Conservation (phyloP, 805 yeast genomes). For the Candida pseudofarinosa region DNA sequence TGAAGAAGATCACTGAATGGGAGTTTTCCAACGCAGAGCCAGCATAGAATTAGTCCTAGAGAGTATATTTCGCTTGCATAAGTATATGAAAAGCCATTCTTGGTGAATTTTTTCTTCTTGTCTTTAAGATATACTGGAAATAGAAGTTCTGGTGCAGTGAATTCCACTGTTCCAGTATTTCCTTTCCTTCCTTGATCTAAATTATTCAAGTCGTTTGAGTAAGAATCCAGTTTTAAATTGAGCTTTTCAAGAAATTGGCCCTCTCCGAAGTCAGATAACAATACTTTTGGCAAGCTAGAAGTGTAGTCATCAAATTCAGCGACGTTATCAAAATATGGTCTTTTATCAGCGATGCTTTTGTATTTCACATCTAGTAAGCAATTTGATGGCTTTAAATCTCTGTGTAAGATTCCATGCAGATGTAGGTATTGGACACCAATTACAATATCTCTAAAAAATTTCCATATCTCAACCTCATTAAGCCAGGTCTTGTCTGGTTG, state of each 20-base stretch:
- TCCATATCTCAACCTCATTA: slow-evolving; percentile 57
- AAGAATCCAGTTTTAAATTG: slow-evolving; percentile 2
- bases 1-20: slow-evolving; percentile 44
- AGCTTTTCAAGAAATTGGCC: slow-evolving; percentile 66
- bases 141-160: slow-evolving; percentile 81
- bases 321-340: background rate
- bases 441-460: slow-evolving; percentile 63
- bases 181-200: slow-evolving; percentile 58
- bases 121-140: slow-evolving; percentile 18
- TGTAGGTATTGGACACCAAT: slow-evolving; percentile 73
- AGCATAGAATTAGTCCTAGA: slow-evolving; percentile 77
- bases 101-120: slow-evolving; percentile 28
- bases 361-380: slow-evolving; percentile 54
- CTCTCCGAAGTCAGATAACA: slow-evolving; percentile 89
- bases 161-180: slow-evolving; percentile 83
- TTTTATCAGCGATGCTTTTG: background rate
- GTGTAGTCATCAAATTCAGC: slow-evolving; percentile 14
- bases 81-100: slow-evolving; percentile 51
- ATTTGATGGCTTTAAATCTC: slow-evolving; percentile 88
- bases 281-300: slow-evolving; percentile 53
- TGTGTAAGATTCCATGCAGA: slow-evolving; percentile 69
- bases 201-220: background rate
- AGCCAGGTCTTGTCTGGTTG: slow-evolving; percentile 30
- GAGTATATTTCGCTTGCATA: slow-evolving; percentile 78
- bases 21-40: slow-evolving; percentile 62